Evolutionary conservation across 371 early-diverging fungal species (phyloP), one percentile per base, ranked within the genome.

Genomic region (Apophysomyces sp.): DNA sequence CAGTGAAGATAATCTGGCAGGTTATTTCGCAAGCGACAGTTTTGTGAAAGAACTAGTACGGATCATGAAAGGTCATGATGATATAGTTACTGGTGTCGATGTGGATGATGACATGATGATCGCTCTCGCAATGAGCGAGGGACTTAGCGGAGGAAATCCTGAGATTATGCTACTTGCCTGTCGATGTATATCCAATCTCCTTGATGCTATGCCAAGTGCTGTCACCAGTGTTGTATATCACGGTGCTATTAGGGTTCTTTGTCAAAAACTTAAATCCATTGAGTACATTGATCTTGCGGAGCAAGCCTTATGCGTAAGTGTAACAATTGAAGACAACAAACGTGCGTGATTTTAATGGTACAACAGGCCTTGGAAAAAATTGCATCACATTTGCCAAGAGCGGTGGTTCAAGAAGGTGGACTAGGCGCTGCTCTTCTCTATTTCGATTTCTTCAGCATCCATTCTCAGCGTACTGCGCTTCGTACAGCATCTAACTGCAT

Each of bases 251-350:
- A 72, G 78, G 24, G 88, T 89, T 0, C 78, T 97, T 5, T 89
- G 93, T 41, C 76, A 80, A 32, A 92, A 94, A 65, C 73, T 96
- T 24, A 77, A 84, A 54, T 87, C 90, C 36, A 89, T 97, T 49
- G 91, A 94, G 65, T 94, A 92, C 62, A 94, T 95, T 54, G 96
- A 97, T 60, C 74, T 96, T 52, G 97, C 96, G 1, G 97, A 97
- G 66, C 91, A 90, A 67, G 93, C 92, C 0, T 74, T 95, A 39
- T 74, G 80, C 32, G 90, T 91, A 69, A 78, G 69, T 68, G 2
- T 1, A 18, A 52, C 6, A 26, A 9, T 18, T 26, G 37, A 44
- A 44, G 6, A 49, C 40, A 31, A 27, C 27, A n/a, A 24, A 5
- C 21, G 11, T 9, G 18, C 52, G 29, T 12, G 21, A 44, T 21